Evolutionary conservation across 2,329 filamentous ascomycete species (phyloP), one percentile per base, ranked within the genome.

Genomic region (Arachnomyces sp.): DNA sequence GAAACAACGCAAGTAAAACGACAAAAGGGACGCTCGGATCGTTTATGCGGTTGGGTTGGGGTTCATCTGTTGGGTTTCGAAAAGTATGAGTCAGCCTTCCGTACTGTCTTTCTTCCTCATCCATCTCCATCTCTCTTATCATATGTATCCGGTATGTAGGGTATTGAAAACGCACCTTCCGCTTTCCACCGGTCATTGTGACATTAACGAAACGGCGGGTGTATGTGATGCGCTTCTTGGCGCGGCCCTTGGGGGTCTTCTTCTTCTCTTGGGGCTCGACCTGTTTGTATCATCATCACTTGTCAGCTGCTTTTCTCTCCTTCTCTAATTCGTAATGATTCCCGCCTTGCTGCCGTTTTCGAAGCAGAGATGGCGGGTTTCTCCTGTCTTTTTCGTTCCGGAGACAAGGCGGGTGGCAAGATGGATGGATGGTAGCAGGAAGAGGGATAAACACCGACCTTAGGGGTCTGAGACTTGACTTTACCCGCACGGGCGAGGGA

Each of bases 141-240:
- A 25, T 25, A 16, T n/a, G 38, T 45, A 50, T 34, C 9, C 44
- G 21, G 9, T 18, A 28, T 28, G 21, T n/a, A 21, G 36, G 9
- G 21, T 16, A 32, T 30, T 30, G 12, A 43, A 40, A 46, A 52
- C 74, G 65, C 71, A 92, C 87, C 87, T 95, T 95, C 73, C 90
- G 80, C 89, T 96, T 96, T 75, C 90, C 90, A 71, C 88, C 89
- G 55, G 89, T 93, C 73, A 95, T 79, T 64, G 86, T 92, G 67
- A 96, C 88, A 75, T 96, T 95, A 59, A 96, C 89, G 77, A 96
- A 96, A 64, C 90, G 88, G 69, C 90, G 85, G 60, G 87, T 95
- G 81, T 95, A 95, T 70, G 80, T 82, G 69, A 93, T 82, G 65
- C 90, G 82, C 88, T 96, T 96, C 76, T 92, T 87, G 59, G 90